phyloP scores from a whole-genome alignment of 352 stramenopile species.

The Saprolegnia parasitica region DNA sequence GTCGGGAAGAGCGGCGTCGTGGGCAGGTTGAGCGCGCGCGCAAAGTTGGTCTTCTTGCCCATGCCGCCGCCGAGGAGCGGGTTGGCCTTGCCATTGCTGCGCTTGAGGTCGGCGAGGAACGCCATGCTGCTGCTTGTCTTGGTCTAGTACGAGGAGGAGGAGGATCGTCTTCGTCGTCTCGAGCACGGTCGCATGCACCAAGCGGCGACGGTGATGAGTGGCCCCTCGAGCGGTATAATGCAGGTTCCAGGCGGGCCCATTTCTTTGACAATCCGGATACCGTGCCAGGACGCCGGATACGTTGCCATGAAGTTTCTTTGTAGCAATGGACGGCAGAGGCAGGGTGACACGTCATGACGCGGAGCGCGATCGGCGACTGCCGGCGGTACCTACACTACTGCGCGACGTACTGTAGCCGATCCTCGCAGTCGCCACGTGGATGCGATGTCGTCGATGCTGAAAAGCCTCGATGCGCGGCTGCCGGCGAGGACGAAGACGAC shows the following conservation, averaged over 20 bases:
- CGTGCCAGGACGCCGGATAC: not conserved
- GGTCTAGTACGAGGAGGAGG: too few species aligned
- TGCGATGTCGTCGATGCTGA: too few species aligned
- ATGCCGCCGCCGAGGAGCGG: not conserved
- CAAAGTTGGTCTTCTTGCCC: conserved; percentile 14
- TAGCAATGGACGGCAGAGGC: not conserved
- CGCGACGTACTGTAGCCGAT: too few species aligned
- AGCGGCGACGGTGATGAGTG: not conserved
- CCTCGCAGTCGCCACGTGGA: too few species aligned
- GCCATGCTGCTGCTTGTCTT: conserved; percentile 7
- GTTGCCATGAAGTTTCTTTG: not conserved
- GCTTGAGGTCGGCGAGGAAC: conserved; percentile 25
- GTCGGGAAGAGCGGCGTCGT: not conserved
- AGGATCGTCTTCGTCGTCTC: not conserved
- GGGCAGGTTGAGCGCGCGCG: not conserved
- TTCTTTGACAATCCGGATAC: conserved; percentile 5
- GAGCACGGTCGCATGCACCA: not conserved
- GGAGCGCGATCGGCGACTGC: too few species aligned
- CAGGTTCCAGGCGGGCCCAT: not conserved
- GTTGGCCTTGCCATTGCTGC: conserved; percentile 4
- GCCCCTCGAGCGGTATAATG: not conserved
- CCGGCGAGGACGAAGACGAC: too few species aligned
- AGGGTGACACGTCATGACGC: not conserved
- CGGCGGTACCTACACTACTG: too few species aligned
- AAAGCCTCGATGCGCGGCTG: too few species aligned